Percentiles rank a stretch among this genome's conserved stretches.
These are phyloP conservation scores for Monosporozyma aerobia DNA, from an alignment of 805 yeast species.

Conservation along the genomic window DNA sequence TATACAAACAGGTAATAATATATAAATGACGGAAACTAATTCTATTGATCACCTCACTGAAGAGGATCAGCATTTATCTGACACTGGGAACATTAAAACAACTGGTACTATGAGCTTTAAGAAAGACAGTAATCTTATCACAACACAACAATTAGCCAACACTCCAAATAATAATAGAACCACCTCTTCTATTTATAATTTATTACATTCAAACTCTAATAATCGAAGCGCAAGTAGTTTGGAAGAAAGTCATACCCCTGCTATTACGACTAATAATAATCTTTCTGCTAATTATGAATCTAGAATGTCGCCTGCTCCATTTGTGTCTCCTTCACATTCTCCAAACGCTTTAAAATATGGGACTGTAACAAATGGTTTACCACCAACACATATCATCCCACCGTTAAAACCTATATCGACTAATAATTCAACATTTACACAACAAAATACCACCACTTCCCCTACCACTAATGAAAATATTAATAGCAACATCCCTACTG, in stretches of 20 bases:
- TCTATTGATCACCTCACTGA: not conserved
- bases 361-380: not conserved
- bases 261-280: not conserved
- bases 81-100: not conserved
- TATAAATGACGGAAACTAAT: not conserved
- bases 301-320: not conserved
- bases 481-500: slow-evolving; percentile 4
- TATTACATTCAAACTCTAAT: slow-evolving; percentile 7
- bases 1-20: too few species aligned
- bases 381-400: not conserved
- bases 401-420: not conserved
- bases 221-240: not conserved
- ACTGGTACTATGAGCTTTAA: not conserved
- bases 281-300: not conserved
- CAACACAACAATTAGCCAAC: not conserved
- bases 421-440: slow-evolving; percentile 4
- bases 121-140: not conserved
- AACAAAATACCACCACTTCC: not conserved
- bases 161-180: slow-evolving; percentile 5
- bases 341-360: not conserved
- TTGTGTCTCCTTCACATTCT: not conserved
- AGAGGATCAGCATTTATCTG: not conserved
- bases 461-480: not conserved
- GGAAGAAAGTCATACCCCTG: not conserved
- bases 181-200: slow-evolving; percentile 11